These are phyloP conservation scores for Alectoria sarmentosa DNA, from an alignment of 495 filamentous ascomycete species.

Conservation along the genomic window DNA sequence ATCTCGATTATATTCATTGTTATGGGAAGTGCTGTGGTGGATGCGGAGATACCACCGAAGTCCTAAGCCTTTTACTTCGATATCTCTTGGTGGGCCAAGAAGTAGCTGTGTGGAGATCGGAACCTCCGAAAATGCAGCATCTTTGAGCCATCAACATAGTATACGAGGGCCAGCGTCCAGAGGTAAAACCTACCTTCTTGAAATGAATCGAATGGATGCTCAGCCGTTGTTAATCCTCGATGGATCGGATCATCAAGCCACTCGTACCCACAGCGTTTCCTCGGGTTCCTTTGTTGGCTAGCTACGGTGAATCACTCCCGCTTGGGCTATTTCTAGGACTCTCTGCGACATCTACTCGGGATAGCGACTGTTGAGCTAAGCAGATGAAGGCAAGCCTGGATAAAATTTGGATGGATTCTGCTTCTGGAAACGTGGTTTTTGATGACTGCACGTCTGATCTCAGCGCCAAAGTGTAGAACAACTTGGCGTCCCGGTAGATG, in stretches of 20 bases:
- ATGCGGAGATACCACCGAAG: not conserved
- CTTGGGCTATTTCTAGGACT: not conserved
- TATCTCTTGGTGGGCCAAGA: not conserved
- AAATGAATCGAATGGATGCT: not conserved
- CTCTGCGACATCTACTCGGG: not conserved
- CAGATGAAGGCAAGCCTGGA: not conserved
- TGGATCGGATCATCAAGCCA: not conserved
- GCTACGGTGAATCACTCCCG: not conserved
- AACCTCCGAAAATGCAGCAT: not conserved
- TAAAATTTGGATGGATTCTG: not conserved
- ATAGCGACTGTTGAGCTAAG: not conserved
- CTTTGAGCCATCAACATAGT: not conserved
- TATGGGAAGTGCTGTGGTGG: not conserved
- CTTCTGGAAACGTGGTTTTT: not conserved
- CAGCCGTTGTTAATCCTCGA: not conserved
- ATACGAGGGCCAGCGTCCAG: no score
- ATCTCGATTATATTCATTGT: not conserved
- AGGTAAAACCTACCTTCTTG: not conserved
- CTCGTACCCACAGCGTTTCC: not conserved
- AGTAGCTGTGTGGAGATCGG: not conserved
- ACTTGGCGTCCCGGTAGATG: not conserved
- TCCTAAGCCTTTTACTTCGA: not conserved
- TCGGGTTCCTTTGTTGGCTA: not conserved
- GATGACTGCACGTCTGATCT: not conserved
- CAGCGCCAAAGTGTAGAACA: not conserved